Percentiles rank a stretch among this genome's conserved stretches.
phyloP scores from a whole-genome alignment of 768 basidiomycete species.

The Suillus hirtellus region DNA sequence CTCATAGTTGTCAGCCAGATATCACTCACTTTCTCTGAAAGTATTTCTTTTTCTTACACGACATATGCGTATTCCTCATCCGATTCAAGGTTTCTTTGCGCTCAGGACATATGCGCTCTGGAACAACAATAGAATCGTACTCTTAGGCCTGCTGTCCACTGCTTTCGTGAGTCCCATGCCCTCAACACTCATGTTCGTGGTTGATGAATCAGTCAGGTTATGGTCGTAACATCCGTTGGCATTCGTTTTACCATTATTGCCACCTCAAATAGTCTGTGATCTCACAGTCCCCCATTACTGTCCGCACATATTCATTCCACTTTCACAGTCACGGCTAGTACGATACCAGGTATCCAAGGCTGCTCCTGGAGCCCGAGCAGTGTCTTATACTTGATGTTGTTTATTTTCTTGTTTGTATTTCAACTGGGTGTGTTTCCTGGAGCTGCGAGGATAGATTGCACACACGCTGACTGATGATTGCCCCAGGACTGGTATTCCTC shows the following conservation, averaged over 20 bases:
- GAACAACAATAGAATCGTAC: not conserved
- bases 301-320: not conserved
- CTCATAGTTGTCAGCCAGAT: not conserved
- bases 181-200: not conserved
- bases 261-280: not conserved
- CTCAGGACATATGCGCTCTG: not conserved
- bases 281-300: not conserved
- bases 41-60: not conserved
- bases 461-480: not conserved
- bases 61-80: not conserved
- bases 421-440: not conserved
- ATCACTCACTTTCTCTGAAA: not conserved
- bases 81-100: not conserved
- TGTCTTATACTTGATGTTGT: not conserved
- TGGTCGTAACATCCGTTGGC: not conserved
- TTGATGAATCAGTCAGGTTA: not conserved
- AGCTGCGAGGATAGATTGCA: not conserved
- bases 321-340: not conserved
- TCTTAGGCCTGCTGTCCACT: not conserved
- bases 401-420: not conserved
- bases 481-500: not conserved
- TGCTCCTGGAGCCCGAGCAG: not conserved
- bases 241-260: not conserved
- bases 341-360: not conserved
- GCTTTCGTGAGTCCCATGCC: not conserved